Conservation (phyloP, 441 rosid species). For the Eugenia klotzschiana region DNA sequence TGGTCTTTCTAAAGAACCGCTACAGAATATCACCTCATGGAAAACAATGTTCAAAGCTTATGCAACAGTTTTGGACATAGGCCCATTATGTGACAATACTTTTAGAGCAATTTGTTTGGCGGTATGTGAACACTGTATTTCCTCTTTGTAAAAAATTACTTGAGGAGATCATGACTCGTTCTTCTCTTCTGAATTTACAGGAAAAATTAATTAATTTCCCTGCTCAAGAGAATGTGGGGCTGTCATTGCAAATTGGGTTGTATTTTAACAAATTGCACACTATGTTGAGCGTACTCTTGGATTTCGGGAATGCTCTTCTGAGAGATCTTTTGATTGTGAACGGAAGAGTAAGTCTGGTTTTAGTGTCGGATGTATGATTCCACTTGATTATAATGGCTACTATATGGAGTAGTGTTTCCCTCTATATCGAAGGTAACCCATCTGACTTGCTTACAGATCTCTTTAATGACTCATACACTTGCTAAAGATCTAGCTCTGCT, state of each 20-base stretch:
- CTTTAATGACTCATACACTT: constrained; percentile 59
- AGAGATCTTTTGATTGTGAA: constrained; percentile 60
- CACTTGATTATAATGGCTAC: neutral
- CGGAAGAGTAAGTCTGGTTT: constrained; percentile 40
- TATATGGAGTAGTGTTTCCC: neutral
- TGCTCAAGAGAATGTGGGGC: constrained; percentile 11
- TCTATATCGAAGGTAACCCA: neutral
- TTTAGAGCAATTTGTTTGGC: constrained; percentile 30
- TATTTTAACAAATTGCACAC: constrained; percentile 38
- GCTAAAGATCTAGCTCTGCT: constrained; percentile 62
- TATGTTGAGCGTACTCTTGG: constrained; percentile 41
- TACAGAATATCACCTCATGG: constrained; percentile 48
- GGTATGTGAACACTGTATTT: constrained; percentile 27
- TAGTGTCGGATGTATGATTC: neutral
- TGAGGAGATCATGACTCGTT: neutral
- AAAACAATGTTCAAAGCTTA: constrained; percentile 40
- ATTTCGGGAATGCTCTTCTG: constrained; percentile 49
- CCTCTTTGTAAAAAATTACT: neutral
- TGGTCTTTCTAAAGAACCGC: constrained; percentile 23
- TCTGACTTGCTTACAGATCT: constrained; percentile 36
- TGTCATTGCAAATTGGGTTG: constrained; percentile 26
- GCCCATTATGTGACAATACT: constrained; percentile 35
- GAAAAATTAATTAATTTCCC: constrained; percentile 34
- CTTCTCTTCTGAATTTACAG: constrained; percentile 19
- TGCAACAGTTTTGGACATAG: constrained; percentile 30